phyloP scores from a whole-genome alignment of 345 rosid genomes.

The Orychophragmus violaceus region DNA sequence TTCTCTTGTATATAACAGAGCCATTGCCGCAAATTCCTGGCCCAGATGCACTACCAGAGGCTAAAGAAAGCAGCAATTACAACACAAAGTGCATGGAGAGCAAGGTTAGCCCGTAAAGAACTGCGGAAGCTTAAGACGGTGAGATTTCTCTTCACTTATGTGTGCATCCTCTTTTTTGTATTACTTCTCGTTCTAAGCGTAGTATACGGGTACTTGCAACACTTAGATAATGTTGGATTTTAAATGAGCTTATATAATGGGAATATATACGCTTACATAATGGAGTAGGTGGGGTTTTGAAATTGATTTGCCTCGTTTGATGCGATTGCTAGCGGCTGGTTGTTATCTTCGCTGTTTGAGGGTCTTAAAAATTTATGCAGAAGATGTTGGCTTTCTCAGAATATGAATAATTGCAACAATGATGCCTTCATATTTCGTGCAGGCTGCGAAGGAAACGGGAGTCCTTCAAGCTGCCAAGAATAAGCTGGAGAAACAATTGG shows the following conservation, averaged over 20 bases:
- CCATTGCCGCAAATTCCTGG: slow-evolving; percentile 64
- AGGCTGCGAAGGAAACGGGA: slow-evolving; percentile 96
- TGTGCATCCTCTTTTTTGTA: too few relatives aligned
- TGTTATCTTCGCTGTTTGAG: too few relatives aligned
- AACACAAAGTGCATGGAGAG: slow-evolving; percentile 95
- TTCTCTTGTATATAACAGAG: slow-evolving; percentile 40
- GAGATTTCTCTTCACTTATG: slow-evolving; percentile 11
- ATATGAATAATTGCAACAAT: slow-evolving; percentile 2
- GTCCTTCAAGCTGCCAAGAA: slow-evolving; percentile 95
- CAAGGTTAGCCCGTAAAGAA: slow-evolving; percentile 82
- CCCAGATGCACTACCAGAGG: slow-evolving; percentile 41
- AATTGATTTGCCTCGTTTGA: too few relatives aligned
- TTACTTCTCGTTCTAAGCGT: background rate
- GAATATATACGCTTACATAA: slow-evolving; percentile 3
- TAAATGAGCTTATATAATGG: background rate
- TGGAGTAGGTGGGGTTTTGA: too few relatives aligned
- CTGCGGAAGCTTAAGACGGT: slow-evolving; percentile 88
- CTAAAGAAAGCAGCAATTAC: slow-evolving; percentile 67
- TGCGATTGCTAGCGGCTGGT: too few relatives aligned
- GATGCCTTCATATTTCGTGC: slow-evolving; percentile 25
- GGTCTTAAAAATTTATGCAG: too few relatives aligned
- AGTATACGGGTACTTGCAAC: too few relatives aligned
- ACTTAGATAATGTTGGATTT: too few relatives aligned
- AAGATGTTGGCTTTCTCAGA: background rate
- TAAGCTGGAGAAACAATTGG: slow-evolving; percentile 86